Percentiles rank a stretch among this genome's conserved stretches.
Evolutionary conservation across 2,329 filamentous ascomycete species (phyloP).

Genomic region (Dactylellina cionopaga): DNA sequence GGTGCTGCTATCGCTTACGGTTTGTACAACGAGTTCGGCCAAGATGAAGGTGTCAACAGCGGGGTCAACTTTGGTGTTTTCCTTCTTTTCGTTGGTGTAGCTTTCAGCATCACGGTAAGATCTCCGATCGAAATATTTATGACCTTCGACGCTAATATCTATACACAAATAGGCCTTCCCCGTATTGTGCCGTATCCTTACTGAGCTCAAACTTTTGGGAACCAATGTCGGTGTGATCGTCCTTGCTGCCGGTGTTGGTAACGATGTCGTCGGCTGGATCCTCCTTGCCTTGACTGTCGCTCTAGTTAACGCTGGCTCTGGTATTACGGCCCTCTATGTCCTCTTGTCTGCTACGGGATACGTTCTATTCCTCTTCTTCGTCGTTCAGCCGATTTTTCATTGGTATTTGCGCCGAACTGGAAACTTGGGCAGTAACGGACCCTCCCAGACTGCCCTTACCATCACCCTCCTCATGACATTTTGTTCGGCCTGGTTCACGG

Average conservation of each 20-base stretch:
- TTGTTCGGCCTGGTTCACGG: slow-evolving; percentile 84
- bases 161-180: slow-evolving; percentile 81
- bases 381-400: slow-evolving; percentile 77
- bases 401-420: slow-evolving; percentile 78
- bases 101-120: slow-evolving; percentile 84
- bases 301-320: slow-evolving; percentile 85
- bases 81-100: slow-evolving; percentile 84
- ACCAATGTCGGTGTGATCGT: slow-evolving; percentile 89
- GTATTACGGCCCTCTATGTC: slow-evolving; percentile 84
- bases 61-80: slow-evolving; percentile 65
- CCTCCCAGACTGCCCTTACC: slow-evolving; percentile 83
- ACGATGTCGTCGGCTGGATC: slow-evolving; percentile 92
- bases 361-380: slow-evolving; percentile 77
- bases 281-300: slow-evolving; percentile 91
- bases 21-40: slow-evolving; percentile 77
- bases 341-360: slow-evolving; percentile 80
- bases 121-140: background rate
- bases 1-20: slow-evolving; percentile 77
- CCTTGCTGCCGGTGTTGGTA: slow-evolving; percentile 88
- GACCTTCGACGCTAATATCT: no score
- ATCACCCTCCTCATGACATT: slow-evolving; percentile 83
- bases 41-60: slow-evolving; percentile 62
- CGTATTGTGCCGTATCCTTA: slow-evolving; percentile 91
- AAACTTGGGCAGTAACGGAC: slow-evolving; percentile 80
- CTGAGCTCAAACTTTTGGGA: slow-evolving; percentile 84